A percentile compares a stretch with the other conserved stretches of the same genome.
These are phyloP conservation scores for Eucommia ulmoides DNA, from an alignment of 257 asterid species.

Conservation along the genomic window DNA sequence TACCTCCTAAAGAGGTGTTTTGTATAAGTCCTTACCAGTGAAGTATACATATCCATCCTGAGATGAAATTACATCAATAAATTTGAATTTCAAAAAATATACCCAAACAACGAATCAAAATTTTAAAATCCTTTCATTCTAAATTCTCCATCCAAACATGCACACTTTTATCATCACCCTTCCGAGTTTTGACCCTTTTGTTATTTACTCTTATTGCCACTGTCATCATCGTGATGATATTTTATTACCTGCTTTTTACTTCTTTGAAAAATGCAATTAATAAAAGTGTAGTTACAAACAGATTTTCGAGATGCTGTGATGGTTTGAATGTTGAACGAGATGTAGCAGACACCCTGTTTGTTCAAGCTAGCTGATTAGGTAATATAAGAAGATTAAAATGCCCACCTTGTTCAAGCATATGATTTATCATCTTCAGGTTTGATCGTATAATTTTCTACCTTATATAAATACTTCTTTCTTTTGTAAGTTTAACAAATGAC, in stretches of 20 bases:
- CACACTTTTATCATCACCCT: background rate
- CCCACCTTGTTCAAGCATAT: background rate
- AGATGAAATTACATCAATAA: too few species aligned
- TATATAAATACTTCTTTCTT: too few species aligned
- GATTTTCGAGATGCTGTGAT: conserved; percentile 81
- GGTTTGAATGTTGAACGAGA: conserved; percentile 13
- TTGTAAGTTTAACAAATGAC: background rate
- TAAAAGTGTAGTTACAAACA: conserved; percentile 23
- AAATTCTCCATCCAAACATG: background rate
- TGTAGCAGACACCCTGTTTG: too few species aligned
- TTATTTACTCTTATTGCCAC: background rate
- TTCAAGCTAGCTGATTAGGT: too few species aligned
- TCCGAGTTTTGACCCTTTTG: background rate
- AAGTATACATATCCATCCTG: too few species aligned
- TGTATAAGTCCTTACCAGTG: too few species aligned
- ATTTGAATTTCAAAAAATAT: too few species aligned
- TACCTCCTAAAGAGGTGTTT: too few species aligned
- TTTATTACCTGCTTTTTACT: too few species aligned
- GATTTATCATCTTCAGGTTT: background rate
- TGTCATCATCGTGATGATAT: conserved; percentile 1
- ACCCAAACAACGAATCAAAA: background rate
- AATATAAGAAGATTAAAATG: background rate
- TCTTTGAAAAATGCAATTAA: background rate
- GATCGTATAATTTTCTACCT: too few species aligned
- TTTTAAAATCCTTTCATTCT: background rate